Evolutionary conservation across 1,284 basidiomycete genomes (phyloP).

Genomic region (Cryptococcus neoformans): DNA sequence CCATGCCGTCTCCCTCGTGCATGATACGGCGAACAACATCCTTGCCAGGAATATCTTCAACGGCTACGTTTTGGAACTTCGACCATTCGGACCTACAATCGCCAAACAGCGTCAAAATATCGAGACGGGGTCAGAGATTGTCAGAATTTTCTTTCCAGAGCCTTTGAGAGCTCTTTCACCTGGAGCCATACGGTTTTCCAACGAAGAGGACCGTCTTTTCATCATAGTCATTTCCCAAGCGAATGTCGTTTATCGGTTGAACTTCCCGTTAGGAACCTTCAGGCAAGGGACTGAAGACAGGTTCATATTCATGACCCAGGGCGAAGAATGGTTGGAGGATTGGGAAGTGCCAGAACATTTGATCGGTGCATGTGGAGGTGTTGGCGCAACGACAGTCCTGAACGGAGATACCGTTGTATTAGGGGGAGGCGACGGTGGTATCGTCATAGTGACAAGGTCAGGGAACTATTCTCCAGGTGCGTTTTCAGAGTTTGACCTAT

Average conservation of each 20-base stretch:
- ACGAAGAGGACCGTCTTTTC: slow-evolving; percentile 61
- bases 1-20: slow-evolving; percentile 67
- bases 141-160: slow-evolving; percentile 75
- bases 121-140: slow-evolving; percentile 52
- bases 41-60: slow-evolving; percentile 71
- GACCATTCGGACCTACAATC: slow-evolving; percentile 58
- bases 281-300: slow-evolving; percentile 19
- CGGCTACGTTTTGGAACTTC: slow-evolving; percentile 70
- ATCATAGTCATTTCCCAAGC: slow-evolving; percentile 64
- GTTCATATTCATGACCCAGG: slow-evolving; percentile 26
- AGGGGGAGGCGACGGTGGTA: slow-evolving; percentile 63
- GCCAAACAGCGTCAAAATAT: slow-evolving; percentile 29
- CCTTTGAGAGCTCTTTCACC: slow-evolving; percentile 57
- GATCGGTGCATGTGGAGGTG: slow-evolving; percentile 22
- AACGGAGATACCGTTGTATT: slow-evolving; percentile 67
- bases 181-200: slow-evolving; percentile 56
- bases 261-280: slow-evolving; percentile 54
- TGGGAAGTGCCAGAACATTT: slow-evolving; percentile 33
- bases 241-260: slow-evolving; percentile 73
- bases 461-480: slow-evolving; percentile 24
- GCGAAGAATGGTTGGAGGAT: slow-evolving; percentile 44
- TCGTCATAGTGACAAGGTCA: slow-evolving; percentile 62
- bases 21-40: slow-evolving; percentile 62
- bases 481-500: neutral
- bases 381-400: slow-evolving; percentile 62